A percentile compares a stretch with the other conserved stretches of the same genome.
Conservation (phyloP, 2,329 filamentous ascomycete species). For the Hirsutella minnesotensis region DNA sequence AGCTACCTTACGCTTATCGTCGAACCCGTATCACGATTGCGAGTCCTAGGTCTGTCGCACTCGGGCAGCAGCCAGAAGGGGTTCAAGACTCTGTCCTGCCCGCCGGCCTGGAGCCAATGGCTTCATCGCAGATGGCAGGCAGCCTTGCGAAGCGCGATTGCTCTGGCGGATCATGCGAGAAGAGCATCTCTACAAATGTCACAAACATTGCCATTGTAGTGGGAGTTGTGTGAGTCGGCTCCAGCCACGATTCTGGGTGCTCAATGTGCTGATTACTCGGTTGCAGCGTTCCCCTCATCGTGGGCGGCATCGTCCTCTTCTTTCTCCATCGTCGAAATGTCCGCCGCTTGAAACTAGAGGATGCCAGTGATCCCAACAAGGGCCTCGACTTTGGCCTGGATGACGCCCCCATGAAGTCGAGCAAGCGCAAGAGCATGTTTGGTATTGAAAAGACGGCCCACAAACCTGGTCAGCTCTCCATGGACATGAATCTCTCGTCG, state of each 20-base stretch:
- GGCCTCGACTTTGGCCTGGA: slow-evolving; percentile 86
- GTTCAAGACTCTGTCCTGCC: slow-evolving; percentile 10
- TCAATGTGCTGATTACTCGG: background rate
- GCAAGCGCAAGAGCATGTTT: slow-evolving; percentile 20
- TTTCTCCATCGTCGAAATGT: slow-evolving; percentile 71
- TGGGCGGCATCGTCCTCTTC: slow-evolving; percentile 54
- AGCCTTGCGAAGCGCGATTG: slow-evolving; percentile 2
- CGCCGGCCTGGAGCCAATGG: slow-evolving; percentile 5
- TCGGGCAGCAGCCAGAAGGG: too few species aligned
- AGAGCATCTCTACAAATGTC: slow-evolving; percentile 40
- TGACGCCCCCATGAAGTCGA: slow-evolving; percentile 30
- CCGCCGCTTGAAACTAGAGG: slow-evolving; percentile 61
- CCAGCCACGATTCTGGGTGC: background rate
- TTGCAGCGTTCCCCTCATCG: slow-evolving; percentile 61
- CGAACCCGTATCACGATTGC: slow-evolving; percentile 2
- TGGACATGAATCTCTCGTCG: slow-evolving; percentile 65
- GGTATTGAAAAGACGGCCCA: slow-evolving; percentile 40
- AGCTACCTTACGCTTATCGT: background rate
- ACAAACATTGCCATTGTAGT: slow-evolving; percentile 56
- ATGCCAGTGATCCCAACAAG: slow-evolving; percentile 75
- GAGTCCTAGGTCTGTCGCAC: too few species aligned
- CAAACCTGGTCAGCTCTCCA: slow-evolving; percentile 45
- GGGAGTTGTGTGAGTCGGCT: slow-evolving; percentile 53
- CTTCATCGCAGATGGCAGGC: background rate
- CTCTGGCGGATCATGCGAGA: slow-evolving; percentile 40